Evolutionary conservation across 176 grass and related monocot species (phyloP), one percentile per base, ranked within the genome.

Genomic region (Ananas comosus): DNA sequence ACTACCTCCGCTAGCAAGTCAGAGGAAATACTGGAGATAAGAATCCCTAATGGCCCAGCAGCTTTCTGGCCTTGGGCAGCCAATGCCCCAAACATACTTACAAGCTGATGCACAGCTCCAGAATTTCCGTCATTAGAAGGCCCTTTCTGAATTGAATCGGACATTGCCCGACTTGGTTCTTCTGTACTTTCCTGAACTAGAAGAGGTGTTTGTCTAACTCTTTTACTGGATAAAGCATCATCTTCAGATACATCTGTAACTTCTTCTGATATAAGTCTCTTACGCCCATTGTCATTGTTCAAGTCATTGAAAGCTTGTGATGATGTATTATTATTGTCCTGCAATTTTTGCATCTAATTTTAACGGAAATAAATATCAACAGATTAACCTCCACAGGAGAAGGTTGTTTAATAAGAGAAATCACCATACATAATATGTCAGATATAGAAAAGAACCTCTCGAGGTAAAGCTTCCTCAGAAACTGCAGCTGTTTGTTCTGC

Each of bases 1-100:
- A 96, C 92, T 18, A 96, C 92, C 82, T 96, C 92, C 2, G 88
- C 92, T 65, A 96, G 71, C 54, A 96, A 82, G 81, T 96, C 92
- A 67, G 83, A 80, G 56, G 92, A 88, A 12, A 96, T 96, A 80
- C 86, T 96, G 28, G 86, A 82, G 12, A 83, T 85, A 57, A 96
- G 83, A 66, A 96, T 88, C 67, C 92, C 85, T 42, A 96, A 70
- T 48, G 92, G 89, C 54, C 76, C 80, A 73, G 92, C 73, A 49
- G 81, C 86, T 81, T 78, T 87, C 63, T 96, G 88, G 22, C 92
- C 92, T 73, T 96, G 92, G 2, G 88, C 88, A 61, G 89, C 88
- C 66, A 96, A 67, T 51, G 86, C 71, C 76, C 87, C 86, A 87
- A 96, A 96, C 92, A 96, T 96, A 75, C 81, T 69, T 77, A 96